Conservation (phyloP, 768 basidiomycete species). For the Agaricus subrufescens region DNA sequence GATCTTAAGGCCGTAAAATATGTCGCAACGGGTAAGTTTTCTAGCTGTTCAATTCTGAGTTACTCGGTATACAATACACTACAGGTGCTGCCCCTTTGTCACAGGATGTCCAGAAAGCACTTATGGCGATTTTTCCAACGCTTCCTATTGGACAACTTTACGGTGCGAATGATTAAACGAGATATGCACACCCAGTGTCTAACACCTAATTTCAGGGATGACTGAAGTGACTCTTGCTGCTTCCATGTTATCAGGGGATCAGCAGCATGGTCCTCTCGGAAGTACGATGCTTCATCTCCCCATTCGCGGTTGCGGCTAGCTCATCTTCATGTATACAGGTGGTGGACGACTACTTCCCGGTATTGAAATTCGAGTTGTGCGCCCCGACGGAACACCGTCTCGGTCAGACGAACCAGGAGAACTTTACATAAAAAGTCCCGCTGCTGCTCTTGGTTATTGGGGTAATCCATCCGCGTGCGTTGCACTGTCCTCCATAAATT, state of each 20-base stretch:
- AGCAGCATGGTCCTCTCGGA: slow-evolving; percentile 35
- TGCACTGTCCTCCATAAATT: slow-evolving; percentile 12
- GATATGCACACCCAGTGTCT: background rate
- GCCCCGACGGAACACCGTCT: slow-evolving; percentile 39
- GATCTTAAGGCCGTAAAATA: slow-evolving; percentile 33
- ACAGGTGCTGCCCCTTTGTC: slow-evolving; percentile 59
- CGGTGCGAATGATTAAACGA: slow-evolving; percentile 27
- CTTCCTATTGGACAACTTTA: slow-evolving; percentile 56
- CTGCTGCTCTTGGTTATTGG: slow-evolving; percentile 37
- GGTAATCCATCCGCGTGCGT: slow-evolving; percentile 50
- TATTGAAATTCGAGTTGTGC: slow-evolving; percentile 38
- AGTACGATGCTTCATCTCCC: slow-evolving; percentile 22
- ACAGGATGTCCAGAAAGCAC: slow-evolving; percentile 39
- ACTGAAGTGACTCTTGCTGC: slow-evolving; percentile 41
- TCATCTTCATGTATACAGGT: slow-evolving; percentile 16
- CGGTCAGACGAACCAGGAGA: slow-evolving; percentile 43
- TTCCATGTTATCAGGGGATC: slow-evolving; percentile 36
- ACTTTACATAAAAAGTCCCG: slow-evolving; percentile 40
- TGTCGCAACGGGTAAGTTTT: slow-evolving; percentile 36
- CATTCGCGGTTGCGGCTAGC: background rate
- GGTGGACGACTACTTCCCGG: slow-evolving; percentile 42
- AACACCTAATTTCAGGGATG: slow-evolving; percentile 13
- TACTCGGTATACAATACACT: slow-evolving; percentile 21
- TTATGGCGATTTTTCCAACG: slow-evolving; percentile 41
- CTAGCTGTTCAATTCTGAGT: background rate